Conservation (phyloP, 371 early-diverging fungal genomes). For the Rhizopus stolonifer region DNA sequence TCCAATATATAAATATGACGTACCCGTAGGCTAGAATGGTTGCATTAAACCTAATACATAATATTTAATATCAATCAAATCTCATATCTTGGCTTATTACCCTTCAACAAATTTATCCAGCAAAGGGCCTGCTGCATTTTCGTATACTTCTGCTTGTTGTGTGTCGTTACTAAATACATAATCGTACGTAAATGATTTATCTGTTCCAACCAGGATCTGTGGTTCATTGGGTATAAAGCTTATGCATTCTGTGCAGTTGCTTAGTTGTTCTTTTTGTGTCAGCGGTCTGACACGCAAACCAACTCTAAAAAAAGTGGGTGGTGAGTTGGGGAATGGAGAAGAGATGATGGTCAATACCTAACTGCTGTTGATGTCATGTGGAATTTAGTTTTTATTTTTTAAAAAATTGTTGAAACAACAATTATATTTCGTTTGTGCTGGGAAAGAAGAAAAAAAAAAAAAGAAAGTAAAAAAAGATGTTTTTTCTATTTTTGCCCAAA, state of each 20-base stretch:
- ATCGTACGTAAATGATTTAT: constrained; percentile 82
- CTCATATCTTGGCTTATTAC: constrained; percentile 36
- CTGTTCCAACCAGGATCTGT: constrained; percentile 60
- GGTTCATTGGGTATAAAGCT: constrained; percentile 62
- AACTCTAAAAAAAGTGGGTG: constrained; percentile 48
- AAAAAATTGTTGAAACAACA: too few species aligned
- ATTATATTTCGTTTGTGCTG: too few species aligned
- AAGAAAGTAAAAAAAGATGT: too few species aligned
- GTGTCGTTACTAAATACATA: constrained; percentile 72
- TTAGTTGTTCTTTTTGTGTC: constrained; percentile 67
- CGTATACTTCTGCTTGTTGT: constrained; percentile 70
- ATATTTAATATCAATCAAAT: not conserved
- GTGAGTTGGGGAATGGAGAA: not conserved
- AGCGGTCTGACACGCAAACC: constrained; percentile 81
- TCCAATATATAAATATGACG: not conserved
- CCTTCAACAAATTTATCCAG: constrained; percentile 86
- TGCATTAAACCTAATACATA: constrained; percentile 65
- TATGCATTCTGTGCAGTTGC: constrained; percentile 69
- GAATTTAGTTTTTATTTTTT: not conserved
- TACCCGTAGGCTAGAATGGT: constrained; percentile 96
- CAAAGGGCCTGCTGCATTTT: constrained; percentile 63
- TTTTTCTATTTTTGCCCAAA: too few species aligned
- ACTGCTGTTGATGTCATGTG: constrained; percentile 5
- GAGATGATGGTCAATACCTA: not conserved
- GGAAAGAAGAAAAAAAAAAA: too few species aligned